Base-by-base conservation (phyloP, 2,329 filamentous ascomycete genomes). In the Phialophora expanda region DNA sequence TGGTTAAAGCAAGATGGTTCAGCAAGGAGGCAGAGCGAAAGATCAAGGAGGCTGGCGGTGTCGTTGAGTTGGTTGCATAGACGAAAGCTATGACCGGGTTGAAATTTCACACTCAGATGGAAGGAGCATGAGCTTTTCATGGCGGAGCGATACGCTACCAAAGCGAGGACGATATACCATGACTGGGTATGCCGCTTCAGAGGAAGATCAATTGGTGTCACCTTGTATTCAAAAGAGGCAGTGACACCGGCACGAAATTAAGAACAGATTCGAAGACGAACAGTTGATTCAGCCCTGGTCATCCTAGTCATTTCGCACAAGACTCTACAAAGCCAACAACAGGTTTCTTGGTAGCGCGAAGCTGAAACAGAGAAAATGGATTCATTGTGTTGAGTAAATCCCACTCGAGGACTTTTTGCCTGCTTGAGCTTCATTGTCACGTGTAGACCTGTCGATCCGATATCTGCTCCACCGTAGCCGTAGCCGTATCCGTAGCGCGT, bases 11-110 rank as follows among this genome's bases (percentile, higher is more conserved):
- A 75, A 87, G 95, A 81, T 98, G 93, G 86, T 91, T 99, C 84
- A 93, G 89, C 87, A 90, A 91, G 81, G 89, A 97, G 82, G 95
- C 95, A 75, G 95, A 99, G 90, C 87, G 92, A 86, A 99, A 99
- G 91, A 97, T 99, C 84, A 96, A 91, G 81, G 92, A 95, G 83
- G 94, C 93, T 78, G 95, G 95, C 82, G 94, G 94, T 84, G 91
- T 97, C 78, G 86, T 96, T 78, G 92, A 97, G 88, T 87, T 97
- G 81, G 92, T 97, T 79, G 93, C 93, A 84, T 97, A 90, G 86
- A 77, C 74, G 75, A 53, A 58, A 58, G 56, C 54, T 55, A n/a
- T 56, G 51, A 9, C 26, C 9, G 30, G 14, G 48, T 26, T 30
- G 50, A 46, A 30, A 44, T 61, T 50, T 48, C 34, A 14, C 24